phyloP scores from a whole-genome alignment of 2,329 filamentous ascomycete genomes.

The Fusarium solani-melongenae region DNA sequence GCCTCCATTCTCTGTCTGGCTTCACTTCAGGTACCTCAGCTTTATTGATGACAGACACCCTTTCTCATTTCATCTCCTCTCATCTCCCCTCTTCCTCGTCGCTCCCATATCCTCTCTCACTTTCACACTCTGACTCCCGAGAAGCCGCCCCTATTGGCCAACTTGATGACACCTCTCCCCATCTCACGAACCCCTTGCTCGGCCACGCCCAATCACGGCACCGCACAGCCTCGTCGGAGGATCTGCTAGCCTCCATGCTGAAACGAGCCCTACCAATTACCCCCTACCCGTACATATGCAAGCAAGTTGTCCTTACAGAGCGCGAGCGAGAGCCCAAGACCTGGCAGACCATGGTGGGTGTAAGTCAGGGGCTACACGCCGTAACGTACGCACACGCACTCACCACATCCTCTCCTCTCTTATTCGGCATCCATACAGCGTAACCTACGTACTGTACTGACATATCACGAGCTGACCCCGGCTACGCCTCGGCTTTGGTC shows the following conservation, averaged over 20 bases:
- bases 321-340: not conserved
- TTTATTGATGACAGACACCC: not conserved
- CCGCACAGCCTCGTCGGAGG: slow-evolving; percentile 29
- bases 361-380: slow-evolving; percentile 21
- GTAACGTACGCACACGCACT: slow-evolving; percentile 26
- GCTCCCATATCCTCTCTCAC: not conserved
- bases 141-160: slow-evolving; percentile 20
- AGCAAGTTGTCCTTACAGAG: slow-evolving; percentile 12
- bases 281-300: slow-evolving; percentile 36
- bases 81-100: not conserved
- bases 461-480: not conserved
- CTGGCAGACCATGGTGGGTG: not conserved
- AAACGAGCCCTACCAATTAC: slow-evolving; percentile 42
- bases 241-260: slow-evolving; percentile 40
- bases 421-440: not conserved
- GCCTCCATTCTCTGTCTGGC: not conserved
- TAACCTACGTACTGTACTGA: not conserved
- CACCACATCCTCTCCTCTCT: not conserved
- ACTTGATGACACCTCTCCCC: slow-evolving; percentile 24
- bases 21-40: not conserved
- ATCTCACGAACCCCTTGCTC: slow-evolving; percentile 12
- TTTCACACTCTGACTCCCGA: slow-evolving; percentile 7
- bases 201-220: slow-evolving; percentile 32
- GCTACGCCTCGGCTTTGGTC: not conserved
- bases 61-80: not conserved